These are phyloP conservation scores for Hyphopichia burtonii DNA, from an alignment of 1,139 yeast genomes.

Conservation along the genomic window DNA sequence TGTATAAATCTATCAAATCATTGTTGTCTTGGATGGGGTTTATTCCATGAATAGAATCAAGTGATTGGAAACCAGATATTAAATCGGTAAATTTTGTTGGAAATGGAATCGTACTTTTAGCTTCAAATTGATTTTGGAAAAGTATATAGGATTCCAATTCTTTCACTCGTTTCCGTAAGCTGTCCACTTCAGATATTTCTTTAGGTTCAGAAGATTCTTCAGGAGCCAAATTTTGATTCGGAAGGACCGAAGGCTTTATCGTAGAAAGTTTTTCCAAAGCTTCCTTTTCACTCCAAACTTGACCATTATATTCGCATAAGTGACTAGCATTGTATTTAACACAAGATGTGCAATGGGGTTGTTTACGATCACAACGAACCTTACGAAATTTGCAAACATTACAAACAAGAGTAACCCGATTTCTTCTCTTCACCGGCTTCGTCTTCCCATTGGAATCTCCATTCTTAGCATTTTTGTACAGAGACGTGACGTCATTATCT, in stretches of 20 bases:
- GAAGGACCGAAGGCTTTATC: not conserved
- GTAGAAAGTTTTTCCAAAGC: constrained; percentile 1
- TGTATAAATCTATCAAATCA: constrained; percentile 23
- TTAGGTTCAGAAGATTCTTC: not conserved
- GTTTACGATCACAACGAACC: constrained; percentile 22
- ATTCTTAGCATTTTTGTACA: not conserved
- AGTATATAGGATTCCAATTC: not conserved
- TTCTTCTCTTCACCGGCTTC: constrained; percentile 9
- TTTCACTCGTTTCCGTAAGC: not conserved
- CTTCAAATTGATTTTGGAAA: not conserved
- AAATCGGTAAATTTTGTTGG: not conserved
- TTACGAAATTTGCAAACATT: constrained; percentile 23
- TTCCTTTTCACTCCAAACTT: constrained; percentile 2
- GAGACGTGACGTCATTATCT: not conserved
- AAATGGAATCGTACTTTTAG: not conserved
- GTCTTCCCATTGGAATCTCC: not conserved
- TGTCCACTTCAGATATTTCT: not conserved
- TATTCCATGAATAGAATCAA: constrained; percentile 4
- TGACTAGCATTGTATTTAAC: constrained; percentile 17
- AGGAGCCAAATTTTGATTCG: no score
- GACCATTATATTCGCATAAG: constrained; percentile 3
- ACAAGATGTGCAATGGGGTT: constrained; percentile 22
- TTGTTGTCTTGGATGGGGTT: constrained; percentile 5
- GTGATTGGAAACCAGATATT: not conserved
- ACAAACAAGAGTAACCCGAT: constrained; percentile 20